A percentile compares a stretch with the other conserved stretches of the same genome.
Conservation (phyloP, 805 yeast genomes). For the Lipomyces japonicus region DNA sequence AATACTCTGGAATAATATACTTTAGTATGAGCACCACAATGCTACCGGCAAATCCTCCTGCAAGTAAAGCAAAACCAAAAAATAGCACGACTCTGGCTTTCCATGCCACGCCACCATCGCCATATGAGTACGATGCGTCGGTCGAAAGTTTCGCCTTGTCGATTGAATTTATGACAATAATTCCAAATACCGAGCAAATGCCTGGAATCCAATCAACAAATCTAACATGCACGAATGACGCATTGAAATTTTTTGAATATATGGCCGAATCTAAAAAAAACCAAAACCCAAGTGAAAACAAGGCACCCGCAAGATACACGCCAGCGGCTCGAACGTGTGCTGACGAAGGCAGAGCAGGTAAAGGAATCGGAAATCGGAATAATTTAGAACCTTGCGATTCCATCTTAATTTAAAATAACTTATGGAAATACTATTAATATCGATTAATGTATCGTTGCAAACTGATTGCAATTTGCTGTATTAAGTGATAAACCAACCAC, state of each 20-base stretch:
- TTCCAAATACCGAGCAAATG: slow-evolving; percentile 82
- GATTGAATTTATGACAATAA: slow-evolving; percentile 64
- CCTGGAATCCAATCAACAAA: slow-evolving; percentile 96
- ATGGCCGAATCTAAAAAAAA: slow-evolving; percentile 82
- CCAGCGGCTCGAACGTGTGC: slow-evolving; percentile 31
- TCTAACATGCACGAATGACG: slow-evolving; percentile 78
- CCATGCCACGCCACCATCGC: slow-evolving; percentile 63
- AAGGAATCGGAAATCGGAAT: slow-evolving; percentile 27
- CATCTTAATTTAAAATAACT: slow-evolving; percentile 4
- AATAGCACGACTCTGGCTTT: slow-evolving; percentile 88
- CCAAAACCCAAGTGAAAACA: slow-evolving; percentile 86
- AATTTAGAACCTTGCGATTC: slow-evolving; percentile 19
- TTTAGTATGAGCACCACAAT: slow-evolving; percentile 83
- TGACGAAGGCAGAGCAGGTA: slow-evolving; percentile 22
- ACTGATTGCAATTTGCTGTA: too few species aligned
- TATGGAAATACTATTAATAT: too few species aligned
- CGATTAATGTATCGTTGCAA: too few species aligned
- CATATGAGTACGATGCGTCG: slow-evolving; percentile 42
- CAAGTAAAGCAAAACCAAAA: slow-evolving; percentile 85
- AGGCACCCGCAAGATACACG: slow-evolving; percentile 39
- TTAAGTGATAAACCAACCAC: too few species aligned
- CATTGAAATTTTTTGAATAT: slow-evolving; percentile 79
- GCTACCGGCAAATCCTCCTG: slow-evolving; percentile 92
- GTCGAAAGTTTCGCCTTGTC: slow-evolving; percentile 56
- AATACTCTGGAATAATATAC: slow-evolving; percentile 71